Base-by-base conservation (phyloP, 306 rosid genomes). In the Myrica gale region DNA sequence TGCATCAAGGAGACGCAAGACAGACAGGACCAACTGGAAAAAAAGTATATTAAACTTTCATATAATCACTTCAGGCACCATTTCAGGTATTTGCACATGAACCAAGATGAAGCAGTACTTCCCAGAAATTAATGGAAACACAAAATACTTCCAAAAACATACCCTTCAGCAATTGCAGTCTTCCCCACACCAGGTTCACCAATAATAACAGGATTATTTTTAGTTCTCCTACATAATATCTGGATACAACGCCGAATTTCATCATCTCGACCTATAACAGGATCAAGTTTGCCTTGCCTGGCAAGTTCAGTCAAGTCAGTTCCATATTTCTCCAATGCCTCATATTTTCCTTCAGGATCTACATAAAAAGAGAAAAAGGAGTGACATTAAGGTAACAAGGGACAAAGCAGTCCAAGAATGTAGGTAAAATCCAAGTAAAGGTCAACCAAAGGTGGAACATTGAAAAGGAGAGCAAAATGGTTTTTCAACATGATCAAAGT, bases 131-230 rank as follows among this genome's bases (percentile, higher is more conserved):
- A 79, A 65, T 26, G 32, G 32, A 4, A 41, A 13, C 12, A 60
- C 48, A 78, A 37, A 19, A 61, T 50, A 71, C 52, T 13, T 37
- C 63, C 56, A 61, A 58, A 47, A 77, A 78, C 92, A 60, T 84
- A 95, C 99, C 99, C 99, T 89, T 95, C 99, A 45, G 97, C 99
- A 74, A 95, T 95, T 56, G 99, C 99, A 54, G 99, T 95, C 87
- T 95, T 95, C 73, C 99, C 97, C 65, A 92, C 99, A 78, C 99
- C 99, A 21, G 97, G 99, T 83, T 95, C 99, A 43, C 99, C 97
- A 73, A 95, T 95, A 80, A 95, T 95, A 61, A 95, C 99, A 7
- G 97, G 99, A 82, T 95, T 95, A 72, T 95, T 95, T 78, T 95
- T 92, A 8, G 99, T 92, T 86, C 97, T 90, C 86, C 99, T 92